Conservation (phyloP, 257 asterid genomes). For the Solanum sitiens region DNA sequence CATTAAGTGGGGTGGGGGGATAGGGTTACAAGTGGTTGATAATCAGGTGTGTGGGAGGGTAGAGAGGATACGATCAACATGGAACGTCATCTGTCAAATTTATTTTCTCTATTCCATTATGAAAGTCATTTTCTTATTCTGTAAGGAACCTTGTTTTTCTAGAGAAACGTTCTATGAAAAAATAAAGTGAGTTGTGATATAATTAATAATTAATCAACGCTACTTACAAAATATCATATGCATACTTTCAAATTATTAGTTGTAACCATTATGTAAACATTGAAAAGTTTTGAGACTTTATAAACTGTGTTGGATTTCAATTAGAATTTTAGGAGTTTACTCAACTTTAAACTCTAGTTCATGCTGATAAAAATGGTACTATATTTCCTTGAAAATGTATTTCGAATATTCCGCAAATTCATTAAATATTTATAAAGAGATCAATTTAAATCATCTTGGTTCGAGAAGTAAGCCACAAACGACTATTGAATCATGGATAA, state of each 20-base stretch:
- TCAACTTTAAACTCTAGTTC: background rate
- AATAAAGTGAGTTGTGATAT: background rate
- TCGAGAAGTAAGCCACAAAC: too few relatives aligned
- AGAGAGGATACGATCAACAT: too few relatives aligned
- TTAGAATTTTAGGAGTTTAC: too few relatives aligned
- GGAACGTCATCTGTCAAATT: background rate
- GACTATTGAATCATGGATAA: background rate
- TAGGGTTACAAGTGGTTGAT: background rate
- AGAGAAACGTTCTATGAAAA: background rate
- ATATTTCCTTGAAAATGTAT: background rate
- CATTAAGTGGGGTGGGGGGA: background rate
- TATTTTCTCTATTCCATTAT: background rate
- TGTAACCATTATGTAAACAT: background rate
- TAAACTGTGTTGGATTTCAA: background rate
- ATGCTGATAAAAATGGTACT: background rate
- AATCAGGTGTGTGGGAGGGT: background rate
- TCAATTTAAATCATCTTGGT: background rate
- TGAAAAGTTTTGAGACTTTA: background rate
- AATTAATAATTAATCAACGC: background rate
- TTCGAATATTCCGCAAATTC: too few relatives aligned
- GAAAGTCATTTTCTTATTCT: background rate
- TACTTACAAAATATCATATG: background rate
- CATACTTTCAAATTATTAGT: background rate
- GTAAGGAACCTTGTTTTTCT: background rate
- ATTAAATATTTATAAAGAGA: background rate